Percentiles rank a stretch among this genome's conserved stretches.
Evolutionary conservation across 225 moss, liverwort and hornwort species (phyloP).

Genomic region (Takakia lepidozioides): DNA sequence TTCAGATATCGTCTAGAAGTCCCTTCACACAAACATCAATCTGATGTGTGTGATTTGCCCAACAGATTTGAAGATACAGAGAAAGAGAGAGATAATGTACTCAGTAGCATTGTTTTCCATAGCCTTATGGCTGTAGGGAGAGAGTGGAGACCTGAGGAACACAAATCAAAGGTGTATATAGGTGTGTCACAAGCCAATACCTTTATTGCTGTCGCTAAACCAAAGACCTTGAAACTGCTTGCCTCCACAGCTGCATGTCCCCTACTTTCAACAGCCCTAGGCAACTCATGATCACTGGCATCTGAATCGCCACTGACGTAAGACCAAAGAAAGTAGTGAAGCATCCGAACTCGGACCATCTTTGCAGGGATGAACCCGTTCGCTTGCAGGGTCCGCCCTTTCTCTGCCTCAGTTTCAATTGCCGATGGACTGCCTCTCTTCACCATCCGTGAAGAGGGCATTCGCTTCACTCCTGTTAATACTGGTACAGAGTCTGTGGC

Average conservation of each 20-base stretch:
- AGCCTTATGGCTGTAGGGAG: no score
- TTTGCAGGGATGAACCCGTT: conserved; percentile 96
- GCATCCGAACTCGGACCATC: conserved; percentile 97
- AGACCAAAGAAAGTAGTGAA: conserved; percentile 81
- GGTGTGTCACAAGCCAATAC: no score
- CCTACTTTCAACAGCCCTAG: conserved; percentile 8
- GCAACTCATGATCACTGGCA: conserved; percentile 37
- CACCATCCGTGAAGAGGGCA: conserved; percentile 29
- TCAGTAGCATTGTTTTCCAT: no score
- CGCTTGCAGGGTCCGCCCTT: conserved; percentile 60
- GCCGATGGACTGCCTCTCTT: conserved; percentile 35
- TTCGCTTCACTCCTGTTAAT: conserved; percentile 68
- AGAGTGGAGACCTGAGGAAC: no score
- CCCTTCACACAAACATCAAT: no score
- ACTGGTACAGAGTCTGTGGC: conserved; percentile 67
- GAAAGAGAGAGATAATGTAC: no score
- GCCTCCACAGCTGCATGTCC: conserved; percentile 30
- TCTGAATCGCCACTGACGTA: conserved; percentile 63
- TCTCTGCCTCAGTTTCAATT: conserved; percentile 50
- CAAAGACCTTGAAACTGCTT: conserved; percentile 73
- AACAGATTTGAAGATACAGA: no score
- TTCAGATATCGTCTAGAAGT: no score
- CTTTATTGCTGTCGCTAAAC: conserved; percentile 64
- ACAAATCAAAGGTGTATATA: no score
- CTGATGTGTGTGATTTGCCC: no score